Evolutionary conservation across 1,284 basidiomycete species (phyloP).

Genomic region (Leccinum griseonigrum): DNA sequence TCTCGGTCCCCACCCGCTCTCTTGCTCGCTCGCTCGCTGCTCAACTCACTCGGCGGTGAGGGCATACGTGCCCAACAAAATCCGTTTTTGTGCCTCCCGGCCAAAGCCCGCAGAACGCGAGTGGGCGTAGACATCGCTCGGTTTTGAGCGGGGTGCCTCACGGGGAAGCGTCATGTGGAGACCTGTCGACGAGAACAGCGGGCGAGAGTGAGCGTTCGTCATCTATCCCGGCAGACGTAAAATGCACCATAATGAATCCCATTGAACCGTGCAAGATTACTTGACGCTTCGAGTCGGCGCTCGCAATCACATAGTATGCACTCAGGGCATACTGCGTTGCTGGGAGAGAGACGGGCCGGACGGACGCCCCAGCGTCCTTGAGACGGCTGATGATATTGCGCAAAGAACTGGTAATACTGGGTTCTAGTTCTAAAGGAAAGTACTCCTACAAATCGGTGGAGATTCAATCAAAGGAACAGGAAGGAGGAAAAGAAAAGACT

Average conservation of each 20-base stretch:
- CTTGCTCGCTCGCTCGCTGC: background rate
- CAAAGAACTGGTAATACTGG: slow-evolving; percentile 46
- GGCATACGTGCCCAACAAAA: slow-evolving; percentile 92
- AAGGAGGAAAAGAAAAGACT: background rate
- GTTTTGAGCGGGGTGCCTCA: slow-evolving; percentile 43
- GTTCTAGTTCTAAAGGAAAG: slow-evolving; percentile 72
- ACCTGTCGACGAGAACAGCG: slow-evolving; percentile 37
- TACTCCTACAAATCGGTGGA: slow-evolving; percentile 56
- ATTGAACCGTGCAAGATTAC: slow-evolving; percentile 89
- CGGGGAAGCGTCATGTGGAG: slow-evolving; percentile 43
- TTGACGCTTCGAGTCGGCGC: slow-evolving; percentile 82
- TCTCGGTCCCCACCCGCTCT: background rate
- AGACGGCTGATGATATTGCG: slow-evolving; percentile 52
- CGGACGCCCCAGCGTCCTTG: slow-evolving; percentile 58
- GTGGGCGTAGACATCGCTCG: slow-evolving; percentile 52
- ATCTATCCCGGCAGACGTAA: background rate
- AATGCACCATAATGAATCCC: slow-evolving; percentile 71
- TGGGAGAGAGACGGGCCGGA: slow-evolving; percentile 79
- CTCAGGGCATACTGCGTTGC: slow-evolving; percentile 79
- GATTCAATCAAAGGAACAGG: background rate
- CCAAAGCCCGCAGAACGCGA: slow-evolving; percentile 76
- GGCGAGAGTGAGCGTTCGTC: background rate
- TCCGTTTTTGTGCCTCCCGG: slow-evolving; percentile 80
- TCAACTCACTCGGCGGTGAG: slow-evolving; percentile 81
- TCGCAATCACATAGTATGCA: slow-evolving; percentile 94